Conservation (phyloP, 305 asterid genomes). For the Fraxinus albicans region DNA sequence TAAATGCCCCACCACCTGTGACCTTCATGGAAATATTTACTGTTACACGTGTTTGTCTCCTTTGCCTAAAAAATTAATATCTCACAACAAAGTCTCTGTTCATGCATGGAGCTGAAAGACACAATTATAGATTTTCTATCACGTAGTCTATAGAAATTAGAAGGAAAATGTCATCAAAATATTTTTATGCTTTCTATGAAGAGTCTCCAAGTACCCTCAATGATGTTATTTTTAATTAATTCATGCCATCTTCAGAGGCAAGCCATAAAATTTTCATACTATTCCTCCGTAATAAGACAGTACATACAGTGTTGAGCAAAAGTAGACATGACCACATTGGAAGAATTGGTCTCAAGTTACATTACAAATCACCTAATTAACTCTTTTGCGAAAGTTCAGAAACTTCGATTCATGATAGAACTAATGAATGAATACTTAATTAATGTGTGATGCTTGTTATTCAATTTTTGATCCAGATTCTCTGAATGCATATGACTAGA, state of each 20-base stretch:
- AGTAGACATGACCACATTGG: constrained; percentile 5
- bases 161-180: background rate
- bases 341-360: background rate
- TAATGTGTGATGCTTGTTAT: background rate
- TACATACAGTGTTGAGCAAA: too few species aligned
- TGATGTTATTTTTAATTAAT: background rate
- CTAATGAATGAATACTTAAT: constrained; percentile 4
- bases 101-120: background rate
- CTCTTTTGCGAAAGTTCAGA: background rate
- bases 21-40: constrained; percentile 54
- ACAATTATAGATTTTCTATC: background rate
- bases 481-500: too few species aligned
- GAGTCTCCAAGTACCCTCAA: background rate
- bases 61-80: constrained; percentile 4
- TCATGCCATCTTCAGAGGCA: too few species aligned
- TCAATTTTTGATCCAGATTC: background rate
- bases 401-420: constrained; percentile 10
- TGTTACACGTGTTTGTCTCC: background rate
- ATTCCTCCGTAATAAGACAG: too few species aligned
- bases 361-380: constrained; percentile 6
- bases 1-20: constrained; percentile 99
- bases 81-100: constrained; percentile 2
- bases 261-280: too few species aligned
- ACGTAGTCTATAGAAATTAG: constrained; percentile 6
- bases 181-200: background rate